Conservation (phyloP, 768 basidiomycete species). For the Collybia sordida region DNA sequence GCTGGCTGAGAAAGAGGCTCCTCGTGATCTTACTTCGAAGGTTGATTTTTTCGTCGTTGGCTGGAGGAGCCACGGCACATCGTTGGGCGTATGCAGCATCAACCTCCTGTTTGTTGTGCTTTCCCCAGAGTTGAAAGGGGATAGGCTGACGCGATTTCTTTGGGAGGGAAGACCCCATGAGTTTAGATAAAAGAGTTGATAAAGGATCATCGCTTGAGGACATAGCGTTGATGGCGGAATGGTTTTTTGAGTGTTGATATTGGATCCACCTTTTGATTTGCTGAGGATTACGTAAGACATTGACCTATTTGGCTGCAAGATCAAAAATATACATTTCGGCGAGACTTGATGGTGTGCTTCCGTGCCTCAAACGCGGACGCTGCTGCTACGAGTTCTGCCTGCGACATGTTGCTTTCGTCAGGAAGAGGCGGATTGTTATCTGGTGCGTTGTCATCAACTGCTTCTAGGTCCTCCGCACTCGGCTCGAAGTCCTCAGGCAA, state of each 20-base stretch:
- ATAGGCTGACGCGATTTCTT: background rate
- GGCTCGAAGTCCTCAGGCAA: slow-evolving; percentile 10
- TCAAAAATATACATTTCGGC: background rate
- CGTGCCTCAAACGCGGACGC: background rate
- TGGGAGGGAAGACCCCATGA: background rate
- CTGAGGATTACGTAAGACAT: slow-evolving; percentile 5
- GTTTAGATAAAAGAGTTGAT: background rate
- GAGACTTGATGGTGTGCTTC: too few species aligned
- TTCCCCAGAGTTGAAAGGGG: background rate
- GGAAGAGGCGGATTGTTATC: background rate
- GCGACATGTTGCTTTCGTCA: background rate
- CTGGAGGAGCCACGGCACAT: background rate
- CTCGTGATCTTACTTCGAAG: background rate
- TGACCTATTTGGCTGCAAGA: background rate
- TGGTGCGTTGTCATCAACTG: slow-evolving; percentile 6
- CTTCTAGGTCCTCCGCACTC: background rate
- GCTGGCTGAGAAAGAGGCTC: background rate
- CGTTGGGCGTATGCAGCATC: background rate
- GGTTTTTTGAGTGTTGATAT: slow-evolving; percentile 13
- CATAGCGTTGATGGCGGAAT: slow-evolving; percentile 4
- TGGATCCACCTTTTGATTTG: slow-evolving; percentile 15
- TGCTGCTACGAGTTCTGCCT: background rate
- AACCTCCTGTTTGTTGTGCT: background rate
- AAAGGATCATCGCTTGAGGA: slow-evolving; percentile 3
- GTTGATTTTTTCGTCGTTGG: background rate